These are phyloP conservation scores for Umbelopsis sp. DNA, from an alignment of 371 early-diverging fungal species.

Conservation along the genomic window DNA sequence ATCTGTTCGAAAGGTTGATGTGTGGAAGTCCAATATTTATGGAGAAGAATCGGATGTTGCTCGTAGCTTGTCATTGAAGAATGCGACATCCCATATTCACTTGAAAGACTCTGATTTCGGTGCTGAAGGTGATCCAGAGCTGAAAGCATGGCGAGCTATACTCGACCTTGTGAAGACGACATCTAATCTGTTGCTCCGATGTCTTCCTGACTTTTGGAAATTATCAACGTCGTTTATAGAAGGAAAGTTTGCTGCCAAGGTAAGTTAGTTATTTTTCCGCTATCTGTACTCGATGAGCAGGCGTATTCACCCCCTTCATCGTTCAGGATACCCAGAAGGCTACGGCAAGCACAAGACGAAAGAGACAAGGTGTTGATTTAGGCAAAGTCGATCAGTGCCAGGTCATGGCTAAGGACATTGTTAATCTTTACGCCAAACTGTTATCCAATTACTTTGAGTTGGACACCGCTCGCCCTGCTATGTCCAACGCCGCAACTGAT, in stretches of 20 bases:
- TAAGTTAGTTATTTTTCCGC: constrained; percentile 1
- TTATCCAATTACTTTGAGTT: constrained; percentile 62
- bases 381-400: constrained; percentile 78
- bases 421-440: constrained; percentile 63
- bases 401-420: constrained; percentile 75
- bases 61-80: constrained; percentile 41
- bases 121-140: constrained; percentile 45
- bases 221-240: constrained; percentile 84
- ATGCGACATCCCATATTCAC: constrained; percentile 38
- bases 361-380: constrained; percentile 62
- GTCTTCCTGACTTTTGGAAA: constrained; percentile 94
- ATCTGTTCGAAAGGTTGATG: constrained; percentile 49
- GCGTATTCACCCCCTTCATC: not conserved
- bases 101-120: constrained; percentile 32
- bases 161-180: constrained; percentile 71
- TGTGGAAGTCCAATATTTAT: constrained; percentile 26
- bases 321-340: not conserved
- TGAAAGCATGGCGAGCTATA: constrained; percentile 74
- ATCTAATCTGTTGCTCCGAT: constrained; percentile 72
- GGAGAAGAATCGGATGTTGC: constrained; percentile 36
- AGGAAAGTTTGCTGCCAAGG: constrained; percentile 71
- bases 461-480: constrained; percentile 23
- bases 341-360: constrained; percentile 25
- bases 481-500: constrained; percentile 30
- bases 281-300: too few relatives aligned